Percentiles rank a stretch among this genome's conserved stretches.
Conservation (phyloP, 306 rosid genomes). For the Castanopsis chinensis region DNA sequence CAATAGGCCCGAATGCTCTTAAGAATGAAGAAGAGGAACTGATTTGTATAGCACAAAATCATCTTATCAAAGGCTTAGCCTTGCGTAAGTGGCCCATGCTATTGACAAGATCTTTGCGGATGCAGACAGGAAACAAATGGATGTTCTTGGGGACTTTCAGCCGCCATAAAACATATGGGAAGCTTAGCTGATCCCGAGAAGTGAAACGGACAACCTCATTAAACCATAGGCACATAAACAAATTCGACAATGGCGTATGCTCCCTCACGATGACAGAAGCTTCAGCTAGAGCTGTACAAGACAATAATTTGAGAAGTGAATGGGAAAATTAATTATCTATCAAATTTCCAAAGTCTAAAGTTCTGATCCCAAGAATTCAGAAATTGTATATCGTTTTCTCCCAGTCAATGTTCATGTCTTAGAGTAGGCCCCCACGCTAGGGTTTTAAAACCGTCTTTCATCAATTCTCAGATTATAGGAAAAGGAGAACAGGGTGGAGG, state of each 20-base stretch:
- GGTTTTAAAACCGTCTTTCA: neutral
- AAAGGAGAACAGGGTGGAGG: neutral
- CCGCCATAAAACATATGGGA: constrained; percentile 89
- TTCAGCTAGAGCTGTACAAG: constrained; percentile 73
- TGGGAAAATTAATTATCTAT: neutral
- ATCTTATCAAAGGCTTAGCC: constrained; percentile 72
- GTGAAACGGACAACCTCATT: constrained; percentile 93
- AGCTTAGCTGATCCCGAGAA: constrained; percentile 94
- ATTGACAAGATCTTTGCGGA: constrained; percentile 95
- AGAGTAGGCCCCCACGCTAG: neutral
- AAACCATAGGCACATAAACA: constrained; percentile 90
- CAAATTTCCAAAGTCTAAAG: constrained; percentile 10
- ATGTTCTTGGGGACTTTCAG: constrained; percentile 60
- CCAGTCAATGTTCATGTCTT: neutral
- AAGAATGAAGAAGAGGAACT: neutral
- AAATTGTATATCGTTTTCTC: neutral
- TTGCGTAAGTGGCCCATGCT: constrained; percentile 96
- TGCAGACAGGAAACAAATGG: constrained; percentile 84
- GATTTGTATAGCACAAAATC: constrained; percentile 4
- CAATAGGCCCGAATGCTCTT: neutral
- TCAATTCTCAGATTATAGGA: neutral
- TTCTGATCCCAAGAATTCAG: neutral
- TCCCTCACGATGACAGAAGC: constrained; percentile 88
- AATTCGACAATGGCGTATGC: constrained; percentile 63
- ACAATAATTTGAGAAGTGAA: constrained; percentile 14